phyloP scores from a whole-genome alignment of 306 rosid genomes.

The Hippophae rhamnoides region DNA sequence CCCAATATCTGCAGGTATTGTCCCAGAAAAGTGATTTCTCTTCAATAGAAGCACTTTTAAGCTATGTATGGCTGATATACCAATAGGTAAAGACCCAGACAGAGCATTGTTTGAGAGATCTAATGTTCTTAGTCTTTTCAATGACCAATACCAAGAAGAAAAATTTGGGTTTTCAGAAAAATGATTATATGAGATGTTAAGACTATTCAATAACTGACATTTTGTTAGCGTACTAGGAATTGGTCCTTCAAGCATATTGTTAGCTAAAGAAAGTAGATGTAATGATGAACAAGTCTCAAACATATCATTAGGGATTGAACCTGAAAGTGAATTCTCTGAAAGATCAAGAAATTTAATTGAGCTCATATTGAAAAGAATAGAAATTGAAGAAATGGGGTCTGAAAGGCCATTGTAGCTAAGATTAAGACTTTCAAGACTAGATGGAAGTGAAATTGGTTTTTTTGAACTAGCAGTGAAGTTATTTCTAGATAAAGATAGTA shows the following conservation, averaged over 20 bases:
- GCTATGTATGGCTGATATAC: conserved; percentile 58
- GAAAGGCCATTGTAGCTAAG: conserved; percentile 59
- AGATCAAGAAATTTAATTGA: conserved; percentile 56
- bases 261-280: conserved; percentile 46
- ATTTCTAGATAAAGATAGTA: conserved; percentile 60
- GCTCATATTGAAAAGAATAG: conserved; percentile 40
- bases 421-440: conserved; percentile 37
- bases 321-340: conserved; percentile 56
- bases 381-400: conserved; percentile 33
- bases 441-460: conserved; percentile 38
- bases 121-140: conserved; percentile 50
- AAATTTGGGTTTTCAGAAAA: conserved; percentile 52
- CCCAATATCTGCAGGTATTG: conserved; percentile 63
- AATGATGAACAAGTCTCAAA: conserved; percentile 41
- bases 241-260: conserved; percentile 52
- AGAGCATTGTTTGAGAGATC: conserved; percentile 72
- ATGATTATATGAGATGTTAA: conserved; percentile 51
- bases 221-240: conserved; percentile 47
- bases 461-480: conserved; percentile 48
- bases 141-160: conserved; percentile 42
- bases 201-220: conserved; percentile 47
- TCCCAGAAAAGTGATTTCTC: conserved; percentile 60
- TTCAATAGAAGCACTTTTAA: conserved; percentile 48
- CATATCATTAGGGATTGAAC: conserved; percentile 38
- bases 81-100: conserved; percentile 46